Conservation (phyloP, 2,329 filamentous ascomycete species). For the Myriosclerotinia scirpicola region DNA sequence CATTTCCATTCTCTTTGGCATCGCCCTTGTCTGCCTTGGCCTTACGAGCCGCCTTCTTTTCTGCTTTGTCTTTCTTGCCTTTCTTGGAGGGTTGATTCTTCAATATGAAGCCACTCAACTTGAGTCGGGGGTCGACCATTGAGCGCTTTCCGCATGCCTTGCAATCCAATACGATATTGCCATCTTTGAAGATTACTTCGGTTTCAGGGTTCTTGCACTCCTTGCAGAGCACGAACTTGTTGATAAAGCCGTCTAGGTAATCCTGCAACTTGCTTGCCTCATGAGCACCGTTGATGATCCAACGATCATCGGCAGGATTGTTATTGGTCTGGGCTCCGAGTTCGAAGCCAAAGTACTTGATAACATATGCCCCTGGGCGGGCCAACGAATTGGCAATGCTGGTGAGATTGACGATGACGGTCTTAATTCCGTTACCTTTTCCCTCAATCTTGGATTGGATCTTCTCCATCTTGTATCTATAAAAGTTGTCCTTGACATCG, state of each 20-base stretch:
- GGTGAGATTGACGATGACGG: slow-evolving; percentile 92
- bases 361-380: slow-evolving; percentile 89
- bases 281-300: slow-evolving; percentile 99
- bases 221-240: slow-evolving; percentile 98
- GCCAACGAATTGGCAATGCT: slow-evolving; percentile 90
- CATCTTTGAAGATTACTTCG: slow-evolving; percentile 92
- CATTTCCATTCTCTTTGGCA: slow-evolving; percentile 53
- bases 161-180: slow-evolving; percentile 90
- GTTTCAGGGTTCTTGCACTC: slow-evolving; percentile 99
- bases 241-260: slow-evolving; percentile 97
- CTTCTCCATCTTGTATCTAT: slow-evolving; percentile 99
- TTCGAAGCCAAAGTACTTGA: slow-evolving; percentile 99
- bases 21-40: slow-evolving; percentile 51
- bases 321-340: slow-evolving; percentile 98
- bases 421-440: slow-evolving; percentile 99
- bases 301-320: slow-evolving; percentile 94
- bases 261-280: slow-evolving; percentile 95
- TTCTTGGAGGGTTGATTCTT: slow-evolving; percentile 94
- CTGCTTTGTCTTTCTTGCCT: slow-evolving; percentile 96
- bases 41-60: slow-evolving; percentile 85
- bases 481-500: slow-evolving; percentile 98
- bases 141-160: slow-evolving; percentile 96
- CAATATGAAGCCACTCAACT: slow-evolving; percentile 95
- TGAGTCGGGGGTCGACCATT: slow-evolving; percentile 88
- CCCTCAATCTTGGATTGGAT: slow-evolving; percentile 99